Evolutionary conservation across 2,329 filamentous ascomycete genomes (phyloP).

Genomic region (Fusarium pininemorale): DNA sequence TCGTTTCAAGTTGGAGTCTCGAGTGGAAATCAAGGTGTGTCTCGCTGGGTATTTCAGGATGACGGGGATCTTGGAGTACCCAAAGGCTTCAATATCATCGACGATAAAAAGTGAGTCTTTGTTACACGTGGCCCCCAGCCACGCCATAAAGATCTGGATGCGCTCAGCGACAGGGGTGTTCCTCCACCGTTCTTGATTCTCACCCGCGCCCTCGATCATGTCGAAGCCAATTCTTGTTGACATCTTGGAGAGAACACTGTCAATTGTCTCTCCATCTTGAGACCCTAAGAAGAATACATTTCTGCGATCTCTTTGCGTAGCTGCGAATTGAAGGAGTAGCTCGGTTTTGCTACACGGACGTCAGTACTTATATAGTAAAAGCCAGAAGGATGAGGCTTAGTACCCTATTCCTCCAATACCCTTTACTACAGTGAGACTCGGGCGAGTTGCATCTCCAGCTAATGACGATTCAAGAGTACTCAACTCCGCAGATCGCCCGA

Average conservation of each 20-base stretch:
- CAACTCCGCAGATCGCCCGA: background rate
- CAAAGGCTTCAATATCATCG: background rate
- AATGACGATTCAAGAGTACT: fast-evolving
- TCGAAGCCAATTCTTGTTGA: background rate
- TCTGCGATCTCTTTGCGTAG: fast-evolving
- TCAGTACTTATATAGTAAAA: too few relatives aligned
- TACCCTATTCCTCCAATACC: background rate
- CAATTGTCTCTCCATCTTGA: fast-evolving
- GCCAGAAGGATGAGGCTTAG: too few relatives aligned
- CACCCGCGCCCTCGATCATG: fast-evolving
- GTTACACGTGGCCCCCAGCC: fast-evolving
- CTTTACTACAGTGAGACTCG: background rate
- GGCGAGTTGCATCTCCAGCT: fast-evolving
- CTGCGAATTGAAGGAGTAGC: background rate
- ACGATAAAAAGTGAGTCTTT: fast-evolving
- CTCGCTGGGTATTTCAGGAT: background rate
- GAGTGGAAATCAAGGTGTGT: background rate
- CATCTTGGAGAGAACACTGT: fast-evolving
- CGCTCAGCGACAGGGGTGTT: fast-evolving
- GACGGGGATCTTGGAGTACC: fast-evolving
- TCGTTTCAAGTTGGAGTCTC: background rate
- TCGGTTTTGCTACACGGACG: background rate
- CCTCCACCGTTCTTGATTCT: background rate
- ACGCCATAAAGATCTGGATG: fast-evolving
- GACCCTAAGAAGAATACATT: background rate